Conservation (phyloP, 2,329 filamentous ascomycete species). For the Ceratocystis destructans region DNA sequence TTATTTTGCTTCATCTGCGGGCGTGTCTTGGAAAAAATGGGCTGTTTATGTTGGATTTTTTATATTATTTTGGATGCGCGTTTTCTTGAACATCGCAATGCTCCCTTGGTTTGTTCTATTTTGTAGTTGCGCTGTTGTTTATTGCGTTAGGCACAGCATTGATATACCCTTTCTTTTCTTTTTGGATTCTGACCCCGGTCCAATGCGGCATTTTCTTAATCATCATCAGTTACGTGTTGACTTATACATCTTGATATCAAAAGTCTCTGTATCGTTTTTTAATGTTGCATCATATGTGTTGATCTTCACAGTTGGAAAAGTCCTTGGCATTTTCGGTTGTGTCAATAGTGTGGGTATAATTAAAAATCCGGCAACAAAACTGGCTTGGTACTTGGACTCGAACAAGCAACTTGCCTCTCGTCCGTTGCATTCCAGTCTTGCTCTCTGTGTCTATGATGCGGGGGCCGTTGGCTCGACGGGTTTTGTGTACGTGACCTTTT, state of each 20-base stretch:
- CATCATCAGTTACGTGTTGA: neutral
- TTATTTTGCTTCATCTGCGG: slow-evolving; percentile 5
- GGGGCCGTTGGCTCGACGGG: slow-evolving; percentile 45
- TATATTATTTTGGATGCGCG: slow-evolving; percentile 7
- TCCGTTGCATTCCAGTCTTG: neutral
- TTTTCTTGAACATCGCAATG: neutral
- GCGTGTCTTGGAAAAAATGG: neutral
- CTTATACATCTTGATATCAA: slow-evolving; percentile 21
- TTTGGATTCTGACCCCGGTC: neutral
- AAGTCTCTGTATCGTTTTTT: too few species aligned
- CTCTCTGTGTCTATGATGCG: slow-evolving; percentile 31
- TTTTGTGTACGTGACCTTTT: slow-evolving; percentile 78
- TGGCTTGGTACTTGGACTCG: slow-evolving; percentile 20
- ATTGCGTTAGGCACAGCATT: neutral
- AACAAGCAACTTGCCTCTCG: neutral
- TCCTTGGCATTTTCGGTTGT: slow-evolving; percentile 17
- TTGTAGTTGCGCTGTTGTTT: neutral
- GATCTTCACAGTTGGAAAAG: neutral
- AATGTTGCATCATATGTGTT: neutral
- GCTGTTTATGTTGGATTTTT: slow-evolving; percentile 9
- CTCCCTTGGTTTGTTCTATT: slow-evolving; percentile 1
- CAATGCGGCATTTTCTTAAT: neutral
- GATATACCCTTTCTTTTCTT: neutral
- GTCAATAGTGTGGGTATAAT: slow-evolving; percentile 19
- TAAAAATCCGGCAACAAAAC: neutral